Evolutionary conservation across 257 asterid species (phyloP).

Genomic region (Marsdenia floribunda): DNA sequence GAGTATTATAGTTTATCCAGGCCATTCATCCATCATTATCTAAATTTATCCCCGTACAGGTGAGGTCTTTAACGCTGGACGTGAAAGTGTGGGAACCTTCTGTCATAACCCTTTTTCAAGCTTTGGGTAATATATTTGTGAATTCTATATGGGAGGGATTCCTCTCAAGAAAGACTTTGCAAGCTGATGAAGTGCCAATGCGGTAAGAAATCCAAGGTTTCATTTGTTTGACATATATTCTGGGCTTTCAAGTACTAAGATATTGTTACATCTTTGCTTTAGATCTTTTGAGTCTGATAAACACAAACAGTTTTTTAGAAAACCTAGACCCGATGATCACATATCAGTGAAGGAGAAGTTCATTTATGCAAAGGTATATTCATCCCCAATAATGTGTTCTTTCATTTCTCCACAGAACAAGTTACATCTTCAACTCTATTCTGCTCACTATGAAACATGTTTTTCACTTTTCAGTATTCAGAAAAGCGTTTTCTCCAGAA

Average conservation of each 20-base stretch:
- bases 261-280: conserved; percentile 19
- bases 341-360: conserved; percentile 87
- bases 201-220: conserved; percentile 41
- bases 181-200: conserved; percentile 88
- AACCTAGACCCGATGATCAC: conserved; percentile 71
- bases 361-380: conserved; percentile 83
- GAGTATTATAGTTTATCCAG: neutral
- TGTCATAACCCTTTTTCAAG: conserved; percentile 65
- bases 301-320: conserved; percentile 58
- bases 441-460: neutral
- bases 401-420: neutral
- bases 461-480: conserved; percentile 53
- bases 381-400: conserved; percentile 19
- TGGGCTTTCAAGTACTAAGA: neutral
- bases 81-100: conserved; percentile 94
- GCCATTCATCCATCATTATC: conserved; percentile 16
- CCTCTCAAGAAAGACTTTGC: conserved; percentile 66
- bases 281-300: conserved; percentile 70
- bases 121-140: conserved; percentile 71
- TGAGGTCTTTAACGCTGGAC: conserved; percentile 79
- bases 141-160: conserved; percentile 88
- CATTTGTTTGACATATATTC: conserved; percentile 1
- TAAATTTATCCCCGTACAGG: conserved; percentile 40
- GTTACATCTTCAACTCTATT: neutral
- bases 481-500: conserved; percentile 67